Conservation (phyloP, 2,329 filamentous ascomycete genomes). For the Fusarium irregulare region DNA sequence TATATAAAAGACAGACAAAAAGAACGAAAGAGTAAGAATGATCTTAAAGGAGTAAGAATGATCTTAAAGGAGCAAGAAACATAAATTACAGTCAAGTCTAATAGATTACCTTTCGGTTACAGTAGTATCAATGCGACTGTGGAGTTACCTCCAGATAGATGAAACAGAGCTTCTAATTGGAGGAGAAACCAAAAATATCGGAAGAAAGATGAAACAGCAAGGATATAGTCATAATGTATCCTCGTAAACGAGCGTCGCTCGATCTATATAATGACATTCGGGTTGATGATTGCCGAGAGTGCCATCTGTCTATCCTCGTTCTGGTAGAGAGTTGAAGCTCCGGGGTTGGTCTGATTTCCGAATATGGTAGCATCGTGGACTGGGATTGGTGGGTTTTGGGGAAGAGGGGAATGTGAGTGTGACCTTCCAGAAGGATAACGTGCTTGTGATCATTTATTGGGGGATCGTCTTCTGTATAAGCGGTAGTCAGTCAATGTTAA, state of each 20-base stretch:
- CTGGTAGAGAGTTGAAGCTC: slow-evolving; percentile 1
- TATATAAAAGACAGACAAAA: neutral
- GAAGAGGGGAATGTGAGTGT: neutral
- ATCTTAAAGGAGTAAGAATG: neutral
- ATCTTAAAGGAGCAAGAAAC: neutral
- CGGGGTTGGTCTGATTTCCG: slow-evolving; percentile 22
- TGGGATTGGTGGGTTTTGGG: slow-evolving; percentile 26
- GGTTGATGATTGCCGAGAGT: slow-evolving; percentile 7
- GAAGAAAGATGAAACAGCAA: slow-evolving; percentile 38
- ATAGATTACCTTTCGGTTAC: neutral
- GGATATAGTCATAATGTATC: neutral
- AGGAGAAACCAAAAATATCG: slow-evolving; percentile 40
- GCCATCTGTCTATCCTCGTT: neutral
- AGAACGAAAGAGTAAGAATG: slow-evolving; percentile 4
- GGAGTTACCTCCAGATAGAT: slow-evolving; percentile 20
- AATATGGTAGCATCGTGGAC: slow-evolving; percentile 16
- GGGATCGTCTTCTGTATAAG: neutral
- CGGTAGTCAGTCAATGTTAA: neutral
- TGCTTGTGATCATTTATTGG: neutral
- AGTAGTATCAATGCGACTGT: neutral
- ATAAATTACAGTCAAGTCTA: neutral
- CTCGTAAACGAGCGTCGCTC: neutral
- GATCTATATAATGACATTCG: neutral
- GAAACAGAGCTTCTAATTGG: slow-evolving; percentile 33
- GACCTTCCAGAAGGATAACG: neutral